Base-by-base conservation (phyloP, 768 basidiomycete species). In the Hemileccinum rubropunctum region DNA sequence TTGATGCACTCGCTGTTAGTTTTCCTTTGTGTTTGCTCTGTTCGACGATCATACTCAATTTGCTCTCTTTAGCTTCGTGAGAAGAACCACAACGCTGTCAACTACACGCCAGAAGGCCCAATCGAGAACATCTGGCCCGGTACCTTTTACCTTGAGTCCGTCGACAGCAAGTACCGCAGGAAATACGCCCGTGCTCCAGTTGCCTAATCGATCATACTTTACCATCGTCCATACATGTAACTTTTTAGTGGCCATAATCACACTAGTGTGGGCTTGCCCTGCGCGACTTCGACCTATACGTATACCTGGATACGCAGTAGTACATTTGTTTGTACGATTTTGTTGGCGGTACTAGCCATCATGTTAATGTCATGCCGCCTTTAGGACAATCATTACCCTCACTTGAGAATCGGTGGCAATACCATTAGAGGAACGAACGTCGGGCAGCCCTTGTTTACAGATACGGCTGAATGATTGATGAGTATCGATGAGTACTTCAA, bases 121-220 rank as follows among this genome's bases (percentile, higher is more conserved):
- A 69, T 94, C 51, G 89, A 94, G 53, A 88, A 97, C 79, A 87
- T 99, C 69, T 94, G 91, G 89, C 86, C 89, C 4, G 94, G 94
- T 39, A 76, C 87, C 17, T 98, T 87, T 76, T 98, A 98, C 79
- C 88, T 99, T 58, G 85, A 86, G 55, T 80, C 77, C 64, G 86
- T 95, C 61, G 97, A 98, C 72, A 73, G 77, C 61, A 94, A 94
- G 73, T 94, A 86, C 82, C 78, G 97, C 61, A 81, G 97, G 66
- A 92, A 88, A 69, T 99, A 99, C 72, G 71, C 76, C 52, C 67
- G 79, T 51, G 70, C 65, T 18, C 73, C 76, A 6, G 54, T 51
- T 11, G 67, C 53, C 21, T 70, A 40, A 54, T 52, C 21, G 9
- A 28, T 17, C 39, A 20, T 60, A 45, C 12, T 45, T 20, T 43